phyloP scores from a whole-genome alignment of 2,329 filamentous ascomycete genomes.

The Aplosporella prunicola region DNA sequence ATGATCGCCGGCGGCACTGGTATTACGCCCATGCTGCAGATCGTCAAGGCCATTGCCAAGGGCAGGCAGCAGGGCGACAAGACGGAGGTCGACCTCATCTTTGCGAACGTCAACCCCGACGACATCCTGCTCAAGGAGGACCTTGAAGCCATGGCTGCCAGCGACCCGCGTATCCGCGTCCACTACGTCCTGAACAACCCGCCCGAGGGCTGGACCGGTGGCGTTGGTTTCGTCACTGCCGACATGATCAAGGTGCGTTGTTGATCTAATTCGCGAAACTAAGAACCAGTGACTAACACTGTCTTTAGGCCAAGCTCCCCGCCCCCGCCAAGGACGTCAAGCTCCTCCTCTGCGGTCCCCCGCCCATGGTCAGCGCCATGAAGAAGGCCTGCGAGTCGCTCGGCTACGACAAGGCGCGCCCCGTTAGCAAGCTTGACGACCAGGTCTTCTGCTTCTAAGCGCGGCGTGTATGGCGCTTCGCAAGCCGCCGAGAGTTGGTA shows the following conservation, averaged over 20 bases:
- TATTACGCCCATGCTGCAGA: constrained; percentile 97
- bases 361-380: constrained; percentile 91
- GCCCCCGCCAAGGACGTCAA: constrained; percentile 80
- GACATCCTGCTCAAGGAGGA: constrained; percentile 93
- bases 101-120: constrained; percentile 87
- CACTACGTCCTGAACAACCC: constrained; percentile 97
- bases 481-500: no score
- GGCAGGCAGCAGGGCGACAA: constrained; percentile 60
- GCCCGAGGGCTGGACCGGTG: constrained; percentile 81
- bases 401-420: constrained; percentile 83
- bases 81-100: constrained; percentile 89
- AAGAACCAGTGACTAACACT: constrained; percentile 17
- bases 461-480: no score
- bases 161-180: constrained; percentile 74
- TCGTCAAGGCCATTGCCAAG: constrained; percentile 81
- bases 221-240: constrained; percentile 85
- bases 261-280: not conserved
- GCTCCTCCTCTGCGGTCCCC: constrained; percentile 87
- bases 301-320: constrained; percentile 63
- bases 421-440: constrained; percentile 95
- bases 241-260: constrained; percentile 80
- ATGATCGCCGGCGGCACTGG: constrained; percentile 98
- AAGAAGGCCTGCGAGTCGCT: constrained; percentile 90
- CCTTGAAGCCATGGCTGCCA: constrained; percentile 64
- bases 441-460: constrained; percentile 93